Evolutionary conservation across 2,329 filamentous ascomycete genomes (phyloP), one percentile per base, ranked within the genome.

Genomic region (Byssochlamys sp.): DNA sequence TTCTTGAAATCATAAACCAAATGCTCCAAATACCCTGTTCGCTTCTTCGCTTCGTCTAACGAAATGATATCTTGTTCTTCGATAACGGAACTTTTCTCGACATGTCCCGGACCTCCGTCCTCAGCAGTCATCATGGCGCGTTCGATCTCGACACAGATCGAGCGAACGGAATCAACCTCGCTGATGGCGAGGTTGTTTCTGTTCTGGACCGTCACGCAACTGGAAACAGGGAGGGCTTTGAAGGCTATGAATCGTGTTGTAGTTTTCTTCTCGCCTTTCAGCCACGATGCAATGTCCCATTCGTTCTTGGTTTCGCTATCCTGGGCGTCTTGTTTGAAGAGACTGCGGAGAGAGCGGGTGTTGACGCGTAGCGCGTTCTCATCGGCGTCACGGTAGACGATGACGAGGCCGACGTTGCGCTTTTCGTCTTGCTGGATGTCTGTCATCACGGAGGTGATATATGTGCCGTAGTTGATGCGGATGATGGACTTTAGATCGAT

Each of bases 1-100:
- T 90, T 95, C 82, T 96, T 96, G 66, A 97, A 80, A 59, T 87
- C 88, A 77, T 97, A 91, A 1, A 91, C 90, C 67, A 95, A 75
- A 70, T 92, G 87, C 73, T 96, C 92, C 55, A 97, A 72, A 65
- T 95, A 80, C 0, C 91, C 89, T 0, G 92, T 96, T 60, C 87
- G 91, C 77, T 83, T 88, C 80, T 84, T 92, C 57, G 94, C 94
- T 68, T 96, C 91, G 1, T 84, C 84, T 55, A 95, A 71, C 26
- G 86, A 89, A 55, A 99, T 90, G 55, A 99, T 89, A 65, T 92
- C 88, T 48, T 76, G 77, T 58, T 84, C 75, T 59, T 84, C 78
- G 2, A 84, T 74, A 14, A 76, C 59, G 14, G 71, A 71, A 48
- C 56, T 33, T 2, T n/a, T 62, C 65, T 64, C 64, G 52, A 61